phyloP scores from a whole-genome alignment of 2,329 filamentous ascomycete genomes.

The Cadophora sp. region DNA sequence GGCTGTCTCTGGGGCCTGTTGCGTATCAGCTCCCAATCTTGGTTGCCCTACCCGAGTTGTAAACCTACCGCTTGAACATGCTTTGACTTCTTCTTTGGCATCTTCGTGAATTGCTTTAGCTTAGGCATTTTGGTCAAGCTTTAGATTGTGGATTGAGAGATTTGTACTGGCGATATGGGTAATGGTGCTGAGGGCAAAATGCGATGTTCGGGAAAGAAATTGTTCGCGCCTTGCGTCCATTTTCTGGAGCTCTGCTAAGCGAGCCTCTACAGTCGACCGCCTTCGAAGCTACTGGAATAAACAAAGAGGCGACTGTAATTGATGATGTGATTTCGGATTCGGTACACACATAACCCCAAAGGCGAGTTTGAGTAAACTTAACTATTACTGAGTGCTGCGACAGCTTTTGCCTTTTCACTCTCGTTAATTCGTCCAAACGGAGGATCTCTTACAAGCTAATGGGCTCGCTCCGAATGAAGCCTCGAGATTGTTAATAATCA shows the following conservation, averaged over 20 bases:
- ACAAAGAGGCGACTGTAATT: not conserved
- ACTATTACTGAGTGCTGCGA: no score
- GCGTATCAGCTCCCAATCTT: slow-evolving; percentile 21
- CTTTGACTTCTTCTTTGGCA: slow-evolving; percentile 50
- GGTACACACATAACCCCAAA: no score
- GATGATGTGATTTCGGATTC: not conserved
- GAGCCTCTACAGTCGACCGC: not conserved
- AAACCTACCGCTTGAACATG: slow-evolving; percentile 39
- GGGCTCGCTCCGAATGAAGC: not conserved
- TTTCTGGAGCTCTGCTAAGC: not conserved
- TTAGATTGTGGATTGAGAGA: not conserved
- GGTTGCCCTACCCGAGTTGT: not conserved
- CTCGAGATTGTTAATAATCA: not conserved
- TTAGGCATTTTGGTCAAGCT: slow-evolving; percentile 37
- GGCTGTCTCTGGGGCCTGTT: slow-evolving; percentile 62
- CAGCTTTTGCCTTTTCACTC: no score
- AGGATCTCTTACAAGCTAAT: no score
- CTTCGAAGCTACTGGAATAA: not conserved
- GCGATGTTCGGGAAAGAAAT: slow-evolving; percentile 4
- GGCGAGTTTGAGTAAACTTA: no score
- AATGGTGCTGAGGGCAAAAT: not conserved
- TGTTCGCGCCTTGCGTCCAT: not conserved
- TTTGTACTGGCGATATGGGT: not conserved
- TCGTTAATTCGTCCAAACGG: no score
- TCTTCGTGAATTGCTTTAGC: slow-evolving; percentile 47